Base-by-base conservation (phyloP, 2,329 filamentous ascomycete genomes). In the Exophiala phaeomuriformis region DNA sequence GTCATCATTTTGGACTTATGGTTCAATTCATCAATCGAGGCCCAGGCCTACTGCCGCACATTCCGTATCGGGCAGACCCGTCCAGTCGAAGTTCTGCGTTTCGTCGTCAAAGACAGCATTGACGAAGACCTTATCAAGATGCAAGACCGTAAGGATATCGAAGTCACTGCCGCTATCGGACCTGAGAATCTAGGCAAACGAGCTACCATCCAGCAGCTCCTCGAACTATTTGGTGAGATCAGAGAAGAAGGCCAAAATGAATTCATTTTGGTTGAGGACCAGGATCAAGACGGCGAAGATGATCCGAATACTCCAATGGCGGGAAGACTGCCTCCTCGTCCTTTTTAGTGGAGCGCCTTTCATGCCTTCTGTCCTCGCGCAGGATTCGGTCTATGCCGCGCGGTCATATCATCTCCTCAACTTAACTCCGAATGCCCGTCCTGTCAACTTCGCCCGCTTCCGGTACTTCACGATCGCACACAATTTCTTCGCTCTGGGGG, bases 21-120 rank as follows among this genome's bases (percentile, higher is more conserved):
- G 78, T 88, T 81, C 80, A 87, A 88, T 52, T 67, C 67, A 1
- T 71, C 75, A 0, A 66, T 74, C 0, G 83, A 88, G 60, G 70
- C 81, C n/a, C 85, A 88, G 61, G 83, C 79, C 0, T 76, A 76
- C 37, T 70, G 70, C 62, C 40, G 66, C 62, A 55, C 46, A 1
- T 62, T 60, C 31, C 52, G 53, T 31, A 81, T 83, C 2, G 84
- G 84, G 0, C 86, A 91, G 58, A 57, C 64, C 0, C 78, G 83
- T 40, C 70, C 79, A 33, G 83, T 83, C 0, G 70, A 79, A 7
- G 76, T 86, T 53, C 74, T 79, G 0, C 75, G 81, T 0, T 72
- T 89, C 33, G 67, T 81, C 0, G 72, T 82, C 0, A 66, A 71
- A 1, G 71, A 77, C 3, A 78, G 75, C 0, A 77, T 87, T 3